Percentiles rank a stretch among this genome's conserved stretches.
phyloP scores from a whole-genome alignment of 192 early-diverging fungal genomes.

The Borealophlyctis nickersoniae region DNA sequence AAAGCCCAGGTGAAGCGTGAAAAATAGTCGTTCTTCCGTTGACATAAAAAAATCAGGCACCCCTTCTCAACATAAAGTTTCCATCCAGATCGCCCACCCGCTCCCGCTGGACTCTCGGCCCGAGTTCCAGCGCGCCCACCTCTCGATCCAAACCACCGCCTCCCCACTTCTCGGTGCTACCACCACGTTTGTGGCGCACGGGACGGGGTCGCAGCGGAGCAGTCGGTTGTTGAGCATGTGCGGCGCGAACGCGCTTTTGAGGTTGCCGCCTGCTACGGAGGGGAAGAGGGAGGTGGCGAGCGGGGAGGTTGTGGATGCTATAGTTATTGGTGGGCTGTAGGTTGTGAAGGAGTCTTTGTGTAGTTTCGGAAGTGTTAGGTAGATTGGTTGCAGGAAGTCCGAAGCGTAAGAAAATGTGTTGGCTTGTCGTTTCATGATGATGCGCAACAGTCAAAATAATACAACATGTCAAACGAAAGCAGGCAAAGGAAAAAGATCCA shows the following conservation, averaged over 20 bases:
- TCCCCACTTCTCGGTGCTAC: background rate
- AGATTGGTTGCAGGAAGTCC: no score
- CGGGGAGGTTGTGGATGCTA: no score
- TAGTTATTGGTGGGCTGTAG: no score
- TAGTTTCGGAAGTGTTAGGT: no score
- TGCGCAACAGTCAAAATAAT: no score
- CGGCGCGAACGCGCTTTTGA: conserved; percentile 68
- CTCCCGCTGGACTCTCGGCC: conserved; percentile 64
- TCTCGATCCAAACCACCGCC: conserved; percentile 19
- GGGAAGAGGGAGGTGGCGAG: no score
- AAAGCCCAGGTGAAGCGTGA: conserved; percentile 55
- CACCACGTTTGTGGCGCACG: conserved; percentile 41
- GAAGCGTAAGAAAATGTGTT: no score
- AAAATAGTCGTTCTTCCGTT: background rate
- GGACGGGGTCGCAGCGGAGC: conserved; percentile 75
- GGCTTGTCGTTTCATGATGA: no score
- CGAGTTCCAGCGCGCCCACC: conserved; percentile 61
- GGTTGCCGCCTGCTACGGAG: conserved; percentile 67
- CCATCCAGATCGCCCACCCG: conserved; percentile 40
- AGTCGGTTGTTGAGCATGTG: conserved; percentile 48
- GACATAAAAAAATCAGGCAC: background rate
- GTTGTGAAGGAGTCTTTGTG: no score
- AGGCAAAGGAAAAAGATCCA: no score
- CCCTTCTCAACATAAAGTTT: background rate
- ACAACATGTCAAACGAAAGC: no score